Evolutionary conservation across 1,284 basidiomycete species (phyloP).

Genomic region (Sporisorium graminicola): DNA sequence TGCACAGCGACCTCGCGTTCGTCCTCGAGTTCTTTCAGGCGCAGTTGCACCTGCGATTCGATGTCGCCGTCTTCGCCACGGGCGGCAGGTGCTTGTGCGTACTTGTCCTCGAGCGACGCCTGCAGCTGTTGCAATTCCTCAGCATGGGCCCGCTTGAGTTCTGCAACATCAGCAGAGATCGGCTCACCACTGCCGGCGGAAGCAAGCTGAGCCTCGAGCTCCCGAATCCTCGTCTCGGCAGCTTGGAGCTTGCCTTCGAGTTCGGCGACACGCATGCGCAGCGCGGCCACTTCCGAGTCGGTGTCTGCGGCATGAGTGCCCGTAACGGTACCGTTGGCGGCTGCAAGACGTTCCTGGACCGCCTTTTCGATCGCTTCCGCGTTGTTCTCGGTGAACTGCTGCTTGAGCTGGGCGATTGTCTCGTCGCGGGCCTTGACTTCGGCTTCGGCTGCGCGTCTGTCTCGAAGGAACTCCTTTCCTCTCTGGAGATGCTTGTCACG

Average conservation of each 20-base stretch:
- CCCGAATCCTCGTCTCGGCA: conserved; percentile 45
- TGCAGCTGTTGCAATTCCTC: conserved; percentile 45
- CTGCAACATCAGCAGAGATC: conserved; percentile 19
- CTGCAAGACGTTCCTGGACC: conserved; percentile 42
- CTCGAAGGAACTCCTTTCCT: conserved; percentile 47
- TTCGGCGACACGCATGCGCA: conserved; percentile 57
- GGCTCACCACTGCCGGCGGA: conserved; percentile 10
- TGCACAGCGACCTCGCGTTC: conserved; percentile 45
- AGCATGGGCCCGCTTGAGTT: conserved; percentile 46
- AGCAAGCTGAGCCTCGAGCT: conserved; percentile 49
- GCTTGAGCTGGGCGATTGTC: conserved; percentile 48
- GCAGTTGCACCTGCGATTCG: conserved; percentile 42
- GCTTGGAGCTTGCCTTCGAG: conserved; percentile 55
- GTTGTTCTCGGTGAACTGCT: conserved; percentile 52
- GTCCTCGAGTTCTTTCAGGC: conserved; percentile 49
- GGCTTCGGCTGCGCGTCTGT: conserved; percentile 49
- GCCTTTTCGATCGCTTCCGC: conserved; percentile 57
- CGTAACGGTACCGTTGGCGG: conserved; percentile 1
- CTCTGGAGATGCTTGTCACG: conserved; percentile 55
- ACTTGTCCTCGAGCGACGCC: conserved; percentile 40
- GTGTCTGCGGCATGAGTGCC: conserved; percentile 13
- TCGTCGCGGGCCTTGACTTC: conserved; percentile 53
- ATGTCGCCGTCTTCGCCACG: conserved; percentile 19
- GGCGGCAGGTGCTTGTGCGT: conserved; percentile 9
- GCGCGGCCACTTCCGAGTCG: conserved; percentile 18